These are phyloP conservation scores for Vicia faba DNA, from an alignment of 306 rosid species.

Conservation along the genomic window DNA sequence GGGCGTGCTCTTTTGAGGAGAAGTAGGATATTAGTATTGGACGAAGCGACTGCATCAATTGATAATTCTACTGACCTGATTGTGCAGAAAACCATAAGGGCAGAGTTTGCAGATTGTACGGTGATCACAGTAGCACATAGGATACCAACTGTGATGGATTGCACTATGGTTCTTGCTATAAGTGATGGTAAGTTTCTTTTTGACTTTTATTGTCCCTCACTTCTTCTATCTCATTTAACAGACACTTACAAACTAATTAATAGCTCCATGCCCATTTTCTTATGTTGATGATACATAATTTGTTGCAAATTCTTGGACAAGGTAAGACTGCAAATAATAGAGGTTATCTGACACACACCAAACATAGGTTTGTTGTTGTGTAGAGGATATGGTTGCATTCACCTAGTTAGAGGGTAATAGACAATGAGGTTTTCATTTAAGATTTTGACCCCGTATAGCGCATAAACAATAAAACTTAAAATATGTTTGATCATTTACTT, in stretches of 20 bases:
- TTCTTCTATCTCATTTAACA: not conserved
- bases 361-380: not conserved
- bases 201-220: not conserved
- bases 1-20: conserved; percentile 73
- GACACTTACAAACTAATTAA: not conserved
- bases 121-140: conserved; percentile 77
- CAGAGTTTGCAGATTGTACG: conserved; percentile 62
- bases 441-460: not conserved
- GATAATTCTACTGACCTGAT: conserved; percentile 78
- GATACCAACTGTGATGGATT: conserved; percentile 83
- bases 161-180: conserved; percentile 73
- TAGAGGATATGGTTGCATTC: no score
- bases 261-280: not conserved
- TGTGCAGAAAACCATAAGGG: conserved; percentile 67
- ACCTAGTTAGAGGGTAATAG: no score
- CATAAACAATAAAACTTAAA: not conserved
- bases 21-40: conserved; percentile 67
- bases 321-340: not conserved
- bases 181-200: conserved; percentile 58
- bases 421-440: not conserved
- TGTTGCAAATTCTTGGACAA: not conserved
- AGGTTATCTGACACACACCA: not conserved
- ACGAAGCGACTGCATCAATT: conserved; percentile 83
- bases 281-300: not conserved
- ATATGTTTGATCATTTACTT: conserved; percentile 1